Base-by-base conservation (phyloP, 2,329 filamentous ascomycete genomes). In the Verticillium nubilum region DNA sequence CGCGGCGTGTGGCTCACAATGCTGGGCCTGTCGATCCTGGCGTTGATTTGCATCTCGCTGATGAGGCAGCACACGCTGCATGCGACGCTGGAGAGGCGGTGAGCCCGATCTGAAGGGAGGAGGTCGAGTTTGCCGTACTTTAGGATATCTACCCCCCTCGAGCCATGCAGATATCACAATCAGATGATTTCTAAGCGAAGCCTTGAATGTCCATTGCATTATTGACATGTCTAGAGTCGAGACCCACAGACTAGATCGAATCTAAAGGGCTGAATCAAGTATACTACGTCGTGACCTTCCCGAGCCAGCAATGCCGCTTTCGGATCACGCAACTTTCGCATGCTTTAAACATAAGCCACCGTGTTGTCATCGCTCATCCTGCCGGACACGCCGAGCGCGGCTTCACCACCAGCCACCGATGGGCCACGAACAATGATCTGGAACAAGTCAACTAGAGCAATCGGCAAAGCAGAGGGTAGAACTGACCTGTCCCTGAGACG, bases 41-140 rank as follows among this genome's bases (percentile, higher is more conserved):
- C 82, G 0, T 77, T 88, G 31, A 64, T 91, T 33, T 77, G 79
- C 42, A 83, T 88, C 57, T 76, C 87, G 26, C 78, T 88, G 53
- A 91, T 97, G 85, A 87, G 82, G 71, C 88, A 96, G 75, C 89
- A 96, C 72, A 88, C 82, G 55, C 75, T 97, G 66, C 89, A 96
- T 74, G 85, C 79, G 31, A 96, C 85, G 29, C 72, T 96, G 61
- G 61, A 62, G 29, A 63, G 62, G 50, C 52, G 62, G 19, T 64
- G 37, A 62, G 25, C n/a, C 23, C n/a, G n/a, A 10, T 47, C 19
- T 13, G 12, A 4, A 52, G 27, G 12, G n/a, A n/a, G n/a, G n/a
- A n/a, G n/a, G n/a, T n/a, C n/a, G n/a, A n/a, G n/a, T n/a, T n/a
- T n/a, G n/a, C n/a, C n/a, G n/a, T n/a, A n/a, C n/a, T n/a, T n/a